phyloP scores from a whole-genome alignment of 2,329 filamentous ascomycete genomes.

The Saccharata proteae region DNA sequence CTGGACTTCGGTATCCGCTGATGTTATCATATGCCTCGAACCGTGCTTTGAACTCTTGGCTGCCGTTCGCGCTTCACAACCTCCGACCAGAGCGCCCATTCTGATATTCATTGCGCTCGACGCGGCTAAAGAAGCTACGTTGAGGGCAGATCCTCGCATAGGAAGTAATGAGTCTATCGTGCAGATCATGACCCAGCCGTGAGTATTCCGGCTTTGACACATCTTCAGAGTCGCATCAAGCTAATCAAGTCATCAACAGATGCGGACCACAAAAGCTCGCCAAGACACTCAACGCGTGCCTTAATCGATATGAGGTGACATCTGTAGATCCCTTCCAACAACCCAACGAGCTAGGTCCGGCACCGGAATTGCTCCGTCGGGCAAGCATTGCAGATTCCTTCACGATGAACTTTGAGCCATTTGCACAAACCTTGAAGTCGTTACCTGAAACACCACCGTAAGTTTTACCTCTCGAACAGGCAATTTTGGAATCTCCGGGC shows the following conservation, averaged over 20 bases:
- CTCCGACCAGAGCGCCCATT: conserved; percentile 12
- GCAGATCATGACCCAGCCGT: conserved; percentile 24
- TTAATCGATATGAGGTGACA: conserved; percentile 19
- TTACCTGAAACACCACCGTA: no score
- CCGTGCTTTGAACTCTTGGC: conserved; percentile 20
- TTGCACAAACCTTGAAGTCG: background rate
- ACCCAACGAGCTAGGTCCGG: no score
- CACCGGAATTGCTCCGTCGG: no score
- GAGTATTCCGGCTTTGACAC: conserved; percentile 8
- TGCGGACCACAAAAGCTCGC: conserved; percentile 23
- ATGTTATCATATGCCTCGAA: conserved; percentile 22
- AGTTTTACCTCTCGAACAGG: no score
- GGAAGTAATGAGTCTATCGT: conserved; percentile 18
- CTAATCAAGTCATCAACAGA: conserved; percentile 9
- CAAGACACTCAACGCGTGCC: conserved; percentile 17
- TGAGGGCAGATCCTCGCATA: conserved; percentile 21
- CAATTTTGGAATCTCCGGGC: no score
- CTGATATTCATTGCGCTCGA: conserved; percentile 22
- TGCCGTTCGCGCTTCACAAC: conserved; percentile 11
- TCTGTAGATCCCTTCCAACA: no score
- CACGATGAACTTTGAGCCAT: conserved; percentile 1
- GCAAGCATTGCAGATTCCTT: no score
- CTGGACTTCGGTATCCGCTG: conserved; percentile 8
- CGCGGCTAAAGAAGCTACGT: conserved; percentile 19
- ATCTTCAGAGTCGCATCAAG: background rate